Conservation (phyloP, 352 stramenopile species). For the Phytopythium helicoides region DNA sequence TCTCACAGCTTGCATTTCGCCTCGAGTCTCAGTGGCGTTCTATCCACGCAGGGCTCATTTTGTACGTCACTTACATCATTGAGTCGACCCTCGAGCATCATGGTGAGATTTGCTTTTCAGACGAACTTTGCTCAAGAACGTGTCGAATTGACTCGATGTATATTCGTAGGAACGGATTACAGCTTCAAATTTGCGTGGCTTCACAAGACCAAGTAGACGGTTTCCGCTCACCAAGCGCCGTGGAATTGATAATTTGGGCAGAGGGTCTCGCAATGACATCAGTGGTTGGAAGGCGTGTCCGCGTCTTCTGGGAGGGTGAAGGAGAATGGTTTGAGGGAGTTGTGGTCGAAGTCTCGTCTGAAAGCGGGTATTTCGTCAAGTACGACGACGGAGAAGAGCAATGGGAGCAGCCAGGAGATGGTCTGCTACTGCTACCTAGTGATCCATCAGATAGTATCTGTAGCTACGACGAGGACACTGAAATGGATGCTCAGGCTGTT, state of each 20-base stretch:
- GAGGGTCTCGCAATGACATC: conserved; percentile 12
- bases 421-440: background rate
- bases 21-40: conserved; percentile 26
- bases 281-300: conserved; percentile 44
- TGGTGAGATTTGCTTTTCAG: conserved; percentile 10
- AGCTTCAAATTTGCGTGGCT: conserved; percentile 2
- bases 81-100: conserved; percentile 27
- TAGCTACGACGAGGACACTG: background rate
- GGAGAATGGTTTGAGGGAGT: conserved; percentile 63
- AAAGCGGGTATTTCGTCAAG: conserved; percentile 53
- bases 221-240: background rate
- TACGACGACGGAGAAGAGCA: conserved; percentile 80
- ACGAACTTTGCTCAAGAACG: background rate
- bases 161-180: background rate
- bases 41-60: conserved; percentile 30
- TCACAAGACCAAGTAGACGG: background rate
- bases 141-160: background rate
- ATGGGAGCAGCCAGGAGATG: conserved; percentile 46
- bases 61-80: conserved; percentile 40
- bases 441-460: background rate
- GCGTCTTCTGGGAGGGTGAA: conserved; percentile 71
- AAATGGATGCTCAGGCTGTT: conserved; percentile 8
- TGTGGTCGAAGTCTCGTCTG: conserved; percentile 24
- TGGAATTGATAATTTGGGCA: background rate
- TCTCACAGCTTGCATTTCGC: conserved; percentile 36